phyloP scores from a whole-genome alignment of 345 rosid genomes.

The Dipteronia dyeriana region DNA sequence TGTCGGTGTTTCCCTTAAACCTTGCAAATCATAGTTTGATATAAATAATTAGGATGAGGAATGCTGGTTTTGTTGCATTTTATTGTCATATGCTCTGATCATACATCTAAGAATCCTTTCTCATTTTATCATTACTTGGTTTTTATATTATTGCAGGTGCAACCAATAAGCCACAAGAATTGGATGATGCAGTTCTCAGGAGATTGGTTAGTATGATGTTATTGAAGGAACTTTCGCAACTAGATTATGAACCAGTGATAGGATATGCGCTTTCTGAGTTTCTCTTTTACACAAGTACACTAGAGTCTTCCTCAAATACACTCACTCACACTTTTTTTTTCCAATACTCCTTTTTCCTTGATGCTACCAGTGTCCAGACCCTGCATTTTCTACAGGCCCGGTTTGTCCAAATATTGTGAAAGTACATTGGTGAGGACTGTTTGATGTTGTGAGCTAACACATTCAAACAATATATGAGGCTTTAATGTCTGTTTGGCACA shows the following conservation, averaged over 20 bases:
- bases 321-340: not conserved
- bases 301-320: not conserved
- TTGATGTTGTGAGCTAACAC: not conserved
- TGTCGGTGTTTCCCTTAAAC: not conserved
- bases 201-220: constrained; percentile 66
- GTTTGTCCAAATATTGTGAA: constrained; percentile 6
- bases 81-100: not conserved
- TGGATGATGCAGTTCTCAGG: constrained; percentile 96
- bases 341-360: not conserved
- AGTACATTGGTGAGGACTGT: not conserved
- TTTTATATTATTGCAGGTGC: constrained; percentile 63
- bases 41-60: not conserved
- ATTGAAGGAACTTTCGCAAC: constrained; percentile 5
- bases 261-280: not conserved
- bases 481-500: too few species aligned
- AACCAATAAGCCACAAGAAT: constrained; percentile 95
- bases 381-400: not conserved
- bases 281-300: not conserved
- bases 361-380: not conserved
- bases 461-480: not conserved
- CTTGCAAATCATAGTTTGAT: not conserved
- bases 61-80: not conserved
- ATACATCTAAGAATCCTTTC: not conserved
- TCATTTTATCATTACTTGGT: constrained; percentile 11
- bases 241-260: constrained; percentile 3